These are phyloP conservation scores for Dipodascus geniculatus DNA, from an alignment of 805 yeast species.

Conservation along the genomic window DNA sequence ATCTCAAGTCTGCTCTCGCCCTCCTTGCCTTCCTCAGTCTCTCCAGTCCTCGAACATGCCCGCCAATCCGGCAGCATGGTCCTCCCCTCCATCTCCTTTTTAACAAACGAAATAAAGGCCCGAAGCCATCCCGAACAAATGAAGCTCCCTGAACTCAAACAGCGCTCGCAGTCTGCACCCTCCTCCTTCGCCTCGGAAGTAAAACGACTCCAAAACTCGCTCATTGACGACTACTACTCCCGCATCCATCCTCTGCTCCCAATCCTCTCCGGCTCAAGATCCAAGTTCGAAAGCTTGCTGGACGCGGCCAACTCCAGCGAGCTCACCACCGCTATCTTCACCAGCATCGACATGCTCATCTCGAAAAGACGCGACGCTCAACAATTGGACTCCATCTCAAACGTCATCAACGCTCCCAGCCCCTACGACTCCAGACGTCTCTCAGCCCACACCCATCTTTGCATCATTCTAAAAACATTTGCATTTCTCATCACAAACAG, in stretches of 20 bases:
- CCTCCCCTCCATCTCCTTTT: not conserved
- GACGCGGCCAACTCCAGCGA: not conserved
- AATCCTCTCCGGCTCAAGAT: not conserved
- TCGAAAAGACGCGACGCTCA: not conserved
- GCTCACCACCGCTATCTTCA: not conserved
- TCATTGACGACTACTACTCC: not conserved
- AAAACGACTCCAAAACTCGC: not conserved
- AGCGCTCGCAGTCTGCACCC: not conserved
- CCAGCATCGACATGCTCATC: not conserved
- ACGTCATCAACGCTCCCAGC: not conserved
- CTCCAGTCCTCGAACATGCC: not conserved
- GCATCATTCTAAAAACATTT: not conserved
- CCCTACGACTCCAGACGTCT: no score
- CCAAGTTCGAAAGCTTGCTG: not conserved
- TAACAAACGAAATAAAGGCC: not conserved
- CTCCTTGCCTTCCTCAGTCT: no score
- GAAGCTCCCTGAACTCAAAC: not conserved
- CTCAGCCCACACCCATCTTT: no score
- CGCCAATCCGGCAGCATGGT: not conserved
- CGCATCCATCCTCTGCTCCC: not conserved
- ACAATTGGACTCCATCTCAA: not conserved
- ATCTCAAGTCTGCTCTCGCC: not conserved
- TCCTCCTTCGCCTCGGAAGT: not conserved
- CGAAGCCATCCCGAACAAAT: not conserved
- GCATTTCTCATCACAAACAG: not conserved